Conservation (phyloP, 768 basidiomycete species). For the Chiua virens region DNA sequence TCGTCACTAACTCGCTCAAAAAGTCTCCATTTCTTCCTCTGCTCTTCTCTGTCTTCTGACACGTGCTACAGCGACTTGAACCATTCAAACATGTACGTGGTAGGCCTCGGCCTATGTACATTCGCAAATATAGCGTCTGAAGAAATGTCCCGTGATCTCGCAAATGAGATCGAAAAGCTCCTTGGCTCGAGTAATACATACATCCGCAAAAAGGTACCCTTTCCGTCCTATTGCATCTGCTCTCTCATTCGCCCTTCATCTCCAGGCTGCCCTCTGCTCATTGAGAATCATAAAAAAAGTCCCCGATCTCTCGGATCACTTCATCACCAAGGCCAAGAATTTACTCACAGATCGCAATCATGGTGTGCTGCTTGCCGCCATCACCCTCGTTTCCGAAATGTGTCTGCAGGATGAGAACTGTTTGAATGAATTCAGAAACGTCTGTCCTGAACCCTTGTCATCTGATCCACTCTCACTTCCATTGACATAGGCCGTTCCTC, state of each 20-base stretch:
- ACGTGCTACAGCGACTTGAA: constrained; percentile 84
- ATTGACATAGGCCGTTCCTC: constrained; percentile 71
- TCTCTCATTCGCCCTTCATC: neutral
- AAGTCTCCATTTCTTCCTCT: constrained; percentile 55
- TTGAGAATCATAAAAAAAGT: constrained; percentile 93
- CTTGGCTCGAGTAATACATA: constrained; percentile 97
- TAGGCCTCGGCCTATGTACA: constrained; percentile 94
- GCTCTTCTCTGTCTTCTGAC: constrained; percentile 8
- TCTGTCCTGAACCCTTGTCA: constrained; percentile 36
- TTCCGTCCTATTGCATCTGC: neutral
- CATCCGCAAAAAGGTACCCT: constrained; percentile 91
- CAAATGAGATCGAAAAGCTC: constrained; percentile 96
- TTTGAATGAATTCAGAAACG: constrained; percentile 87
- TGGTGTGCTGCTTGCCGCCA: constrained; percentile 91
- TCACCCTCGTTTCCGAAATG: constrained; percentile 95
- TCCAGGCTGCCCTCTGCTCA: constrained; percentile 91
- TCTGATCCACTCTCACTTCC: constrained; percentile 5
- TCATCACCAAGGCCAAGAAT: constrained; percentile 82
- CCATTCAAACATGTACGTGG: constrained; percentile 98
- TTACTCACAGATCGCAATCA: constrained; percentile 95
- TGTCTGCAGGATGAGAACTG: constrained; percentile 72
- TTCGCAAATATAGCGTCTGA: constrained; percentile 99
- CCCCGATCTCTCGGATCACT: constrained; percentile 93
- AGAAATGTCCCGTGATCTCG: constrained; percentile 98
- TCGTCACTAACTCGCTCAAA: constrained; percentile 97